A percentile compares a stretch with the other conserved stretches of the same genome.
Conservation (phyloP, 768 basidiomycete species). For the Rhizopogon vesiculosus region DNA sequence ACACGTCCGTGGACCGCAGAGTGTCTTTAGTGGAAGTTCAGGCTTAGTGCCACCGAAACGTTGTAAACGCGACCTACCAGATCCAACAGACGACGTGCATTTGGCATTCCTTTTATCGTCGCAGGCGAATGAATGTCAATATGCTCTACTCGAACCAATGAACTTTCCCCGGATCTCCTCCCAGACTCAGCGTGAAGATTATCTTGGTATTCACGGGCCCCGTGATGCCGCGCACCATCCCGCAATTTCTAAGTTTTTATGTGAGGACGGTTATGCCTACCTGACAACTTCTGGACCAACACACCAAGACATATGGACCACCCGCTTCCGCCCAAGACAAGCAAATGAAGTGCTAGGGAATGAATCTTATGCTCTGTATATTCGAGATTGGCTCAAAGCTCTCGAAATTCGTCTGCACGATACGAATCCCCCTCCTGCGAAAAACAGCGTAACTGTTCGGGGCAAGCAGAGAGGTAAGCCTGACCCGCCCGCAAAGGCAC, state of each 20-base stretch:
- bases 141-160: background rate
- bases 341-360: conserved; percentile 81
- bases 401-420: conserved; percentile 49
- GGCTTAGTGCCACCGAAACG: conserved; percentile 9
- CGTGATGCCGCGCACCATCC: conserved; percentile 38
- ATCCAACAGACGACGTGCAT: conserved; percentile 3
- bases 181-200: background rate
- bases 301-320: conserved; percentile 55
- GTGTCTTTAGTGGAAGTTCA: conserved; percentile 20
- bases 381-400: conserved; percentile 78
- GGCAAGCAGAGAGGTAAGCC: conserved; percentile 17
- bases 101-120: conserved; percentile 15
- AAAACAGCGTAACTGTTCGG: conserved; percentile 3
- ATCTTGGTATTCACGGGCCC: background rate
- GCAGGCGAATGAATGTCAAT: background rate
- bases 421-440: conserved; percentile 2
- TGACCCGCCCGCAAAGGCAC: conserved; percentile 27
- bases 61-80: background rate
- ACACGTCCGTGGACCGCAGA: conserved; percentile 60
- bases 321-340: conserved; percentile 69
- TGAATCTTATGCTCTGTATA: conserved; percentile 59
- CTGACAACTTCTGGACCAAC: conserved; percentile 11
- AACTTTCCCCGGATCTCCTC: background rate
- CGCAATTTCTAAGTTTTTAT: conserved; percentile 40
- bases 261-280: conserved; percentile 3